phyloP scores from a whole-genome alignment of 139 green algal species.

The Chlorella sp. region DNA sequence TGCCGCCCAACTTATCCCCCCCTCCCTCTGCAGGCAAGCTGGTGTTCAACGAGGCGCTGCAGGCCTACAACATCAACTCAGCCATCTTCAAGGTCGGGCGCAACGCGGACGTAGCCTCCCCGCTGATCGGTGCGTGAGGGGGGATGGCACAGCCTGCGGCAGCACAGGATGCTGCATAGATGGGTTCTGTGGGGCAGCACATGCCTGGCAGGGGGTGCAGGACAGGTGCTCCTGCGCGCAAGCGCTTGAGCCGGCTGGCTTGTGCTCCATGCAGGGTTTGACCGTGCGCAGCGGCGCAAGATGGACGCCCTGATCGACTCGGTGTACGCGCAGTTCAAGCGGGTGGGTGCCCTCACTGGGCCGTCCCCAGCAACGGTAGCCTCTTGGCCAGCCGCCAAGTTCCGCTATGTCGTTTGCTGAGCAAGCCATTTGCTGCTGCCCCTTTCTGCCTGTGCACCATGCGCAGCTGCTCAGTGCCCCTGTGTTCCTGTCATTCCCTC shows the following conservation, averaged over 20 bases:
- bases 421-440: too few species aligned
- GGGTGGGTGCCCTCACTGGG: too few species aligned
- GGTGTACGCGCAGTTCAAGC: conserved; percentile 65
- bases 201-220: too few species aligned
- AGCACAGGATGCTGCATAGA: too few species aligned
- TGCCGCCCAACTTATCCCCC: not conserved
- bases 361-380: too few species aligned
- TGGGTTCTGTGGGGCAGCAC: too few species aligned
- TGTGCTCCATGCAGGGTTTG: conserved; percentile 63
- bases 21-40: conserved; percentile 12
- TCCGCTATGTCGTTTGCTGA: too few species aligned
- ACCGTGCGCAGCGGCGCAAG: conserved; percentile 70
- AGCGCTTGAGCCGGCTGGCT: too few species aligned
- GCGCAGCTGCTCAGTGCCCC: not conserved
- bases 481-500: not conserved
- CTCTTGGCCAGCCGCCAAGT: too few species aligned
- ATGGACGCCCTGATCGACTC: conserved; percentile 81
- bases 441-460: not conserved
- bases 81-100: not conserved
- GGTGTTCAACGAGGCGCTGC: conserved; percentile 2
- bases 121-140: not conserved
- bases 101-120: not conserved
- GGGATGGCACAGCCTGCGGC: too few species aligned
- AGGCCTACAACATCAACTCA: not conserved
- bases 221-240: too few species aligned